Evolutionary conservation across 495 filamentous ascomycete species (phyloP).

Genomic region (Hyaloscypha bicolor): DNA sequence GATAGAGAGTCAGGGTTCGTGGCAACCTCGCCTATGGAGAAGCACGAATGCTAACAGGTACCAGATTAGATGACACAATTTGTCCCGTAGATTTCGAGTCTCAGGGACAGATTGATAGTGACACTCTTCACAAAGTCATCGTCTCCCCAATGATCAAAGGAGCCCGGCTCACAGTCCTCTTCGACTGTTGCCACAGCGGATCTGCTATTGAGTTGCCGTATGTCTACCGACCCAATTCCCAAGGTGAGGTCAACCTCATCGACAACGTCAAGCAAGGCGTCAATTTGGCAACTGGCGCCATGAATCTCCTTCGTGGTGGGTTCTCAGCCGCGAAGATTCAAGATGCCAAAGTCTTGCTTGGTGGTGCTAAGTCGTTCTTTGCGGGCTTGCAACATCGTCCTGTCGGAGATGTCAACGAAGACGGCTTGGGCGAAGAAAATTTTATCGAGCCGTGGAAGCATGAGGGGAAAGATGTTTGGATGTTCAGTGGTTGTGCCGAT

Average conservation of each 20-base stretch:
- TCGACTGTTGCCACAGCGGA: slow-evolving; percentile 67
- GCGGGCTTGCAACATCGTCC: slow-evolving; percentile 47
- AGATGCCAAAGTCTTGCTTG: slow-evolving; percentile 55
- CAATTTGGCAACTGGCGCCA: slow-evolving; percentile 46
- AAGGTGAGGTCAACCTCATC: slow-evolving; percentile 56
- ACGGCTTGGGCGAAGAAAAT: slow-evolving; percentile 52
- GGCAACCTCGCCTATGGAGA: background rate
- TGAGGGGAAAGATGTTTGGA: slow-evolving; percentile 58
- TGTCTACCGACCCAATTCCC: slow-evolving; percentile 55
- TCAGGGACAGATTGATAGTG: background rate
- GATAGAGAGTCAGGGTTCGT: slow-evolving; percentile 47
- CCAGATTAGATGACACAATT: slow-evolving; percentile 57
- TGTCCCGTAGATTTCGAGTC: slow-evolving; percentile 54
- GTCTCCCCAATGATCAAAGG: slow-evolving; percentile 53
- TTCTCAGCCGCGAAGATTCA: slow-evolving; percentile 49
- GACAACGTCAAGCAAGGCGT: slow-evolving; percentile 57
- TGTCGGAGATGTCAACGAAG: slow-evolving; percentile 43
- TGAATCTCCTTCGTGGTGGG: slow-evolving; percentile 54
- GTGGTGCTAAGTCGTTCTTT: slow-evolving; percentile 58
- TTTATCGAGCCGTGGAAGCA: slow-evolving; percentile 54
- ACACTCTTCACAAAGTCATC: slow-evolving; percentile 52
- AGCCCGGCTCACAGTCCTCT: slow-evolving; percentile 56
- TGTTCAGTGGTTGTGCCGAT: slow-evolving; percentile 63
- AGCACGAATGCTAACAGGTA: slow-evolving; percentile 28
- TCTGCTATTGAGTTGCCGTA: slow-evolving; percentile 61